phyloP scores from a whole-genome alignment of 2,329 filamentous ascomycete genomes.

The Fusarium sarcochroum region DNA sequence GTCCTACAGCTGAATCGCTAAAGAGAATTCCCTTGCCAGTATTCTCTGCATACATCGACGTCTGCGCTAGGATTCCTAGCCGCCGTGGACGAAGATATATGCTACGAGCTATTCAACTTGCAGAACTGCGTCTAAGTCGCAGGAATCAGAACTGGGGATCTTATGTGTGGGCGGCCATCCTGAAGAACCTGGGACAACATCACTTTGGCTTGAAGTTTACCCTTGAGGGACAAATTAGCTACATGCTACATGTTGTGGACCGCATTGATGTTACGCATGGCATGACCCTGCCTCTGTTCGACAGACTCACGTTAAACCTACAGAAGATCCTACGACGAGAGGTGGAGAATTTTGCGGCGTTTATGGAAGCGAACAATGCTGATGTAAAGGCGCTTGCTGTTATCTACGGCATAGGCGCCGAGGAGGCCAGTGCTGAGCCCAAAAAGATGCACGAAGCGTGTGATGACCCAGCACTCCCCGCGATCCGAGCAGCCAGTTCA shows the following conservation, averaged over 20 bases:
- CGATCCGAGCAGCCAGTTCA: constrained; percentile 40
- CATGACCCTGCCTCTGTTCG: constrained; percentile 42
- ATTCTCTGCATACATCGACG: constrained; percentile 65
- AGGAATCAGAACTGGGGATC: constrained; percentile 48
- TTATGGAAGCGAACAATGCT: constrained; percentile 28
- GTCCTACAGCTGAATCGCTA: constrained; percentile 45
- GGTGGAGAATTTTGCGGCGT: constrained; percentile 37
- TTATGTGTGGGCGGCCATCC: constrained; percentile 53
- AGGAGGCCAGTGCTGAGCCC: constrained; percentile 20
- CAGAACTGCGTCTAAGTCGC: constrained; percentile 45
- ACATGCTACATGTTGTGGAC: constrained; percentile 48
- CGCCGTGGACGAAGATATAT: constrained; percentile 45
- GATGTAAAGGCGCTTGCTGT: constrained; percentile 27
- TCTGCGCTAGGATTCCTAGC: constrained; percentile 45
- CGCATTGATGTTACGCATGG: constrained; percentile 49
- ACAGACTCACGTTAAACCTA: constrained; percentile 44
- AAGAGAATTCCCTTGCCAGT: constrained; percentile 50
- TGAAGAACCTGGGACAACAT: constrained; percentile 53
- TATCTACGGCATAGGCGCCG: constrained; percentile 36
- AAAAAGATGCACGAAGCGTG: no score
- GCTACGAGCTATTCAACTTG: constrained; percentile 51
- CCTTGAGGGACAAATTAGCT: constrained; percentile 49
- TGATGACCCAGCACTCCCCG: constrained; percentile 20
- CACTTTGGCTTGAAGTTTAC: constrained; percentile 48
- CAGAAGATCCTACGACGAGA: constrained; percentile 49